These are phyloP conservation scores for Debaryomyces hansenii DNA, from an alignment of 805 yeast species.

Conservation along the genomic window DNA sequence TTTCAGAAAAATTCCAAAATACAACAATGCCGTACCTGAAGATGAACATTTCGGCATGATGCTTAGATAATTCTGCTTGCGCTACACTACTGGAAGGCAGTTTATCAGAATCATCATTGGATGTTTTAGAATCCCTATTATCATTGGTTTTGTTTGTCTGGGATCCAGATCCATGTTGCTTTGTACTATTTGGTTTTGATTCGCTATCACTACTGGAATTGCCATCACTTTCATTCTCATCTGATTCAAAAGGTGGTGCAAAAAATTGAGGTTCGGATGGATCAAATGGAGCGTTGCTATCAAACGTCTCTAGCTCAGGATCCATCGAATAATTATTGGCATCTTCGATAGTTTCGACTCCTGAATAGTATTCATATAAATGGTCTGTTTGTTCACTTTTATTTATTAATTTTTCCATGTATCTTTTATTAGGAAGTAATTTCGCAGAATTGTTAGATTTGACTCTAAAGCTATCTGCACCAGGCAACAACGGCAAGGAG, in stretches of 20 bases:
- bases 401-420: slow-evolving; percentile 78
- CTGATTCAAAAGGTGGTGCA: slow-evolving; percentile 43
- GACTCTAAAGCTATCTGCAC: slow-evolving; percentile 73
- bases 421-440: slow-evolving; percentile 39
- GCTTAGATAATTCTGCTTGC: slow-evolving; percentile 48
- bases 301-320: slow-evolving; percentile 41
- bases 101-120: background rate
- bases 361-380: slow-evolving; percentile 87
- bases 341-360: slow-evolving; percentile 65
- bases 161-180: slow-evolving; percentile 1
- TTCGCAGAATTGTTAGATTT: slow-evolving; percentile 62
- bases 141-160: slow-evolving; percentile 3
- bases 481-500: slow-evolving; percentile 82
- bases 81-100: background rate
- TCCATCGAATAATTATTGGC: slow-evolving; percentile 49
- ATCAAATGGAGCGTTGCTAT: slow-evolving; percentile 63
- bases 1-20: slow-evolving; percentile 93
- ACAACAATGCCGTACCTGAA: slow-evolving; percentile 95
- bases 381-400: slow-evolving; percentile 86
- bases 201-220: slow-evolving; percentile 4
- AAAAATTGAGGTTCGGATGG: slow-evolving; percentile 93
- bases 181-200: slow-evolving; percentile 2
- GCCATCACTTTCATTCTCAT: slow-evolving; percentile 14
- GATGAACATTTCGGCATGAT: slow-evolving; percentile 83
- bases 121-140: background rate